phyloP scores from a whole-genome alignment of 768 basidiomycete genomes.

The Coprinopsis strossmayeri region DNA sequence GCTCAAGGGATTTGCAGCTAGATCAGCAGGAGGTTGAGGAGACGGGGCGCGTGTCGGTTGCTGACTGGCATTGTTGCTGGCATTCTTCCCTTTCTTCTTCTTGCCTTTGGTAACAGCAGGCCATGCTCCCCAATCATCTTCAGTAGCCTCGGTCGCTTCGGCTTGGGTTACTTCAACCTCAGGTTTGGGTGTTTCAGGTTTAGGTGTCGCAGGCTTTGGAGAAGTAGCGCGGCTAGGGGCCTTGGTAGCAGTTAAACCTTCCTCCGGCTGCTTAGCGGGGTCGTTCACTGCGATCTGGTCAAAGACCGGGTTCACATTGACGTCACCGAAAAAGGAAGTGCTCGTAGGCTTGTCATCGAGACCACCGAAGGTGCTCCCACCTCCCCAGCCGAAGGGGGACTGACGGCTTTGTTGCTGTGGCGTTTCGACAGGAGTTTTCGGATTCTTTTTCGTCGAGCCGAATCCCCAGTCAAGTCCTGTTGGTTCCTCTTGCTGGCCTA shows the following conservation, averaged over 20 bases:
- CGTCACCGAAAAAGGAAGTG: constrained; percentile 3
- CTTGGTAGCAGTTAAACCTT: not conserved
- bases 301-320: not conserved
- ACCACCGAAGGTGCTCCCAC: not conserved
- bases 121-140: not conserved
- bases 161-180: not conserved
- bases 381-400: not conserved
- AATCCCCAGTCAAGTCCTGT: not conserved
- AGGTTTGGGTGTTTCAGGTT: too few species aligned
- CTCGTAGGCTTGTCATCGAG: not conserved
- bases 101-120: not conserved
- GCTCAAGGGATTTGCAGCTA: not conserved
- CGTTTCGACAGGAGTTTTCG: not conserved
- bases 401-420: not conserved
- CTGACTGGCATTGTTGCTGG: not conserved
- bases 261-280: not conserved
- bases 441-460: not conserved
- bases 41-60: constrained; percentile 1
- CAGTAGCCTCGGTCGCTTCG: not conserved
- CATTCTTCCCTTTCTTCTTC: constrained; percentile 7
- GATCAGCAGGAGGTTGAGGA: not conserved
- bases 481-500: not conserved
- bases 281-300: not conserved
- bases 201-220: not conserved
- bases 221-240: not conserved